Conservation (phyloP, 495 filamentous ascomycete genomes). For the Penicillium diatomitis region DNA sequence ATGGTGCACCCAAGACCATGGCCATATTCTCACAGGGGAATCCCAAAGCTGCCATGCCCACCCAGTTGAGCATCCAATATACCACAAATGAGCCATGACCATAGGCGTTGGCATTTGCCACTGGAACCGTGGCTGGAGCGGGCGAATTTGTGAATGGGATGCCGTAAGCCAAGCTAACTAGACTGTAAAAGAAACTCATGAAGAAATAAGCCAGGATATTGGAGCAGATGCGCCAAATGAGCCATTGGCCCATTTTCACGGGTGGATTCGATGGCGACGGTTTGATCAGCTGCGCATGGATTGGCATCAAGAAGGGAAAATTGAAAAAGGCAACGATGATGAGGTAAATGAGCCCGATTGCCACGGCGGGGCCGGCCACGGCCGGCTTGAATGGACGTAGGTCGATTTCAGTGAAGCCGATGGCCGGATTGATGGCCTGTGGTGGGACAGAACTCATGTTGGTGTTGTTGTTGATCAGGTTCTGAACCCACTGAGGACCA, state of each 20-base stretch:
- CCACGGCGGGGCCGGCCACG: constrained; percentile 48
- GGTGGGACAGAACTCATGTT: constrained; percentile 24
- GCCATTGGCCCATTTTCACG: constrained; percentile 49
- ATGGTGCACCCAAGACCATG: constrained; percentile 59
- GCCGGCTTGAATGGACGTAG: constrained; percentile 54
- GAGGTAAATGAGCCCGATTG: constrained; percentile 61
- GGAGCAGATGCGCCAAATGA: constrained; percentile 53
- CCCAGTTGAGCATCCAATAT: constrained; percentile 69
- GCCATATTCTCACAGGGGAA: constrained; percentile 65
- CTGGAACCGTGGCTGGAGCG: constrained; percentile 34
- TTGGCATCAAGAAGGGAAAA: constrained; percentile 59
- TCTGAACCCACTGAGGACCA: constrained; percentile 41
- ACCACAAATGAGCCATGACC: constrained; percentile 53
- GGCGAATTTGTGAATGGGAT: constrained; percentile 48
- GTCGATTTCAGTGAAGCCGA: constrained; percentile 52
- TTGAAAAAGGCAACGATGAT: constrained; percentile 69
- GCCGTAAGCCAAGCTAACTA: constrained; percentile 56
- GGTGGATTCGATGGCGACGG: constrained; percentile 42
- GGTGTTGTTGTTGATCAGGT: constrained; percentile 29
- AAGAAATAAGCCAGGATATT: constrained; percentile 56
- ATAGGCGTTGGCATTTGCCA: constrained; percentile 47
- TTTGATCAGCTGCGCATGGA: constrained; percentile 51
- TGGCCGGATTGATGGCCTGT: constrained; percentile 54
- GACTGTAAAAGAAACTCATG: constrained; percentile 56
- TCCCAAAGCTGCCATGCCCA: constrained; percentile 60